phyloP scores from a whole-genome alignment of 805 yeast genomes.

The Saccharomycopsis sp. region DNA sequence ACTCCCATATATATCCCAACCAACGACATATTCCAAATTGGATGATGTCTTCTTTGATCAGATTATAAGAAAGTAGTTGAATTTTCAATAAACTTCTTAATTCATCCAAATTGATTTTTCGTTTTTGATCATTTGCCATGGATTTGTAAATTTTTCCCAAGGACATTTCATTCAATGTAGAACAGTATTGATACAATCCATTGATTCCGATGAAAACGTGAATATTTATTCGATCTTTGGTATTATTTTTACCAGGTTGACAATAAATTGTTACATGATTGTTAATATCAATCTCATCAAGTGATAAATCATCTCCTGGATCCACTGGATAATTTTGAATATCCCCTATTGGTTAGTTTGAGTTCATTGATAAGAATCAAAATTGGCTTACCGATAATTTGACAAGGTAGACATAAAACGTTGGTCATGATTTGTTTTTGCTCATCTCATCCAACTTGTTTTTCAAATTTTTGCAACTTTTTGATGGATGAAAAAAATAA shows the following conservation, averaged over 20 bases:
- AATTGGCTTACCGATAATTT: constrained; percentile 1
- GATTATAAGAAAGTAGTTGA: not conserved
- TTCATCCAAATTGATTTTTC: not conserved
- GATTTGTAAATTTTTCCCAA: not conserved
- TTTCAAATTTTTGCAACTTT: too few relatives aligned
- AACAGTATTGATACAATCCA: constrained; percentile 5
- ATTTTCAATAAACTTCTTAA: constrained; percentile 2
- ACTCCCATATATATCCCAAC: constrained; percentile 1
- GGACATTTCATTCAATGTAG: constrained; percentile 1
- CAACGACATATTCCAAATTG: not conserved
- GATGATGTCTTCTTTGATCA: not conserved
- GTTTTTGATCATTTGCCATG: not conserved
- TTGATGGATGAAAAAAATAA: too few relatives aligned
- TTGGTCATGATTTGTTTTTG: too few relatives aligned
- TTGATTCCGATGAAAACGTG: constrained; percentile 1
- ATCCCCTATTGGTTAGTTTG: not conserved
- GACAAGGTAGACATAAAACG: constrained; percentile 1
- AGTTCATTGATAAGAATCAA: not conserved
- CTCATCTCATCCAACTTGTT: too few relatives aligned
- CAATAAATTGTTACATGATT: not conserved
- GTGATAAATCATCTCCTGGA: not conserved
- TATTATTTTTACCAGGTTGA: constrained; percentile 1
- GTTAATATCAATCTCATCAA: constrained; percentile 6
- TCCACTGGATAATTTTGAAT: not conserved
- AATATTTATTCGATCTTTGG: constrained; percentile 1